phyloP scores from a whole-genome alignment of 345 rosid genomes.

The Acer campestre region DNA sequence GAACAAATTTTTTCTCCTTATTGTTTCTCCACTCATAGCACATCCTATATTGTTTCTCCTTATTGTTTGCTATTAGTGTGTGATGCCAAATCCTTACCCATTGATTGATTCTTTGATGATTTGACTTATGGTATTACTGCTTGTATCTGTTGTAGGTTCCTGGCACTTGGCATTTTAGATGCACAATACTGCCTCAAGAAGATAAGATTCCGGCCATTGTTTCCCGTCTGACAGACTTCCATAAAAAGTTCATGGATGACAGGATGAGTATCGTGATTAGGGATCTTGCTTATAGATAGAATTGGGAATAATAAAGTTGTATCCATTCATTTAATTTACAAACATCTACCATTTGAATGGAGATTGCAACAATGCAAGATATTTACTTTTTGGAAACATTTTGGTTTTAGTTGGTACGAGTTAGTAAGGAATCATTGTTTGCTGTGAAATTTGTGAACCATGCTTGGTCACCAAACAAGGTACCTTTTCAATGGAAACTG shows the following conservation, averaged over 20 bases:
- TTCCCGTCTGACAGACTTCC: slow-evolving; percentile 76
- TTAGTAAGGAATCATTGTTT: background rate
- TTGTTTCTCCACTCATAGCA: no score
- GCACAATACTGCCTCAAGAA: slow-evolving; percentile 97
- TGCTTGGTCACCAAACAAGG: background rate
- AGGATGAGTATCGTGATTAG: slow-evolving; percentile 62
- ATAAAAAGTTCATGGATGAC: slow-evolving; percentile 82
- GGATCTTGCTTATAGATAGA: background rate
- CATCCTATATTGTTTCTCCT: background rate
- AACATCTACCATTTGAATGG: background rate
- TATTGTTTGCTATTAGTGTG: no score
- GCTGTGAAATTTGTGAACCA: background rate
- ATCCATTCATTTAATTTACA: slow-evolving; percentile 4
- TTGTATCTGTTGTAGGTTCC: slow-evolving; percentile 56
- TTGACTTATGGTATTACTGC: background rate
- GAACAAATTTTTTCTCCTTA: no score
- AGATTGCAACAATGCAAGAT: no score
- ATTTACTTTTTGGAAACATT: background rate
- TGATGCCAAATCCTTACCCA: no score
- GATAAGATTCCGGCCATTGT: slow-evolving; percentile 89
- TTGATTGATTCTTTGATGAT: background rate
- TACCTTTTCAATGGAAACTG: background rate
- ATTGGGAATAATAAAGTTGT: slow-evolving; percentile 15
- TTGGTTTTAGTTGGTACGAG: background rate
- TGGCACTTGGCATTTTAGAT: slow-evolving; percentile 98